Percentiles rank a stretch among this genome's conserved stretches.
Evolutionary conservation across 2,329 filamentous ascomycete genomes (phyloP).

Genomic region (Tolypocladium inflatum): DNA sequence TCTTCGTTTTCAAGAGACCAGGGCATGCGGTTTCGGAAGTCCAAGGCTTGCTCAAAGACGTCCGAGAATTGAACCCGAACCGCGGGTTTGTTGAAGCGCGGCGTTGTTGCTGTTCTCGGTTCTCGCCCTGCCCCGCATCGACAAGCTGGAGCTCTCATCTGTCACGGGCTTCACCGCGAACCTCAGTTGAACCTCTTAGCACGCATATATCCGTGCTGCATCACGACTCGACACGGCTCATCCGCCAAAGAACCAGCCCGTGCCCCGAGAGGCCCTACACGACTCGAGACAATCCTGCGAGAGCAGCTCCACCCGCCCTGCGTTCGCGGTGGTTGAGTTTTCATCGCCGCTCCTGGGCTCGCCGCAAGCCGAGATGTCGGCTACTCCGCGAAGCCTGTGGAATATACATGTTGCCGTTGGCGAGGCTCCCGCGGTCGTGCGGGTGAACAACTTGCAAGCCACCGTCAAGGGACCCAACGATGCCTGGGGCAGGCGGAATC

Average conservation of each 20-base stretch:
- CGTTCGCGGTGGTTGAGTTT: background rate
- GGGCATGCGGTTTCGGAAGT: no score
- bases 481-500: constrained; percentile 54
- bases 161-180: background rate
- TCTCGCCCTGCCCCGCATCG: background rate
- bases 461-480: constrained; percentile 49
- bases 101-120: background rate
- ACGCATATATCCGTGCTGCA: background rate
- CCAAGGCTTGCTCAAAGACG: no score
- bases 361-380: constrained; percentile 7
- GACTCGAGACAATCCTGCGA: background rate
- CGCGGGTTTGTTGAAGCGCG: background rate
- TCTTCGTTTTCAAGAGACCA: background rate
- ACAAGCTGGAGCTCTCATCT: background rate
- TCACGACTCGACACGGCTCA: background rate
- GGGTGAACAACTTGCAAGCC: constrained; percentile 52
- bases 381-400: constrained; percentile 12
- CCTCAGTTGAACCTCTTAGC: background rate
- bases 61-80: background rate
- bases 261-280: background rate
- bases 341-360: background rate
- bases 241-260: background rate
- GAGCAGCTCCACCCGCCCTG: background rate
- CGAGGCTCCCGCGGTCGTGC: constrained; percentile 36
- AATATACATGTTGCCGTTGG: constrained; percentile 15